Evolutionary conservation across 2,329 filamentous ascomycete species (phyloP).

Genomic region (Talaromyces islandicus): DNA sequence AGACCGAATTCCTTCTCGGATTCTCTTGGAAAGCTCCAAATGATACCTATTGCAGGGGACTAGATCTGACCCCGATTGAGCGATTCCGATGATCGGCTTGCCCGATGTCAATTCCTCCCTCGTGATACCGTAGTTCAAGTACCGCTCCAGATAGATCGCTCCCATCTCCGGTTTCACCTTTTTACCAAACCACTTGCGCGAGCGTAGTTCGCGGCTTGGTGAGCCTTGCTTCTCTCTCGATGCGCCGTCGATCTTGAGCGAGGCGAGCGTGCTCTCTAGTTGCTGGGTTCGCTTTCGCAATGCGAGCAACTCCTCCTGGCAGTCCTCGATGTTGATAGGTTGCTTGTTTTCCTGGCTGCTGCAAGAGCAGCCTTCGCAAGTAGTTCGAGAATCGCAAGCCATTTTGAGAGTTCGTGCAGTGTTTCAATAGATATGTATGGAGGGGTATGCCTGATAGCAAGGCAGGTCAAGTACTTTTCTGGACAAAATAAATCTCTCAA

Average conservation of each 20-base stretch:
- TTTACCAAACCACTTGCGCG: constrained; percentile 41
- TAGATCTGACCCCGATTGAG: constrained; percentile 47
- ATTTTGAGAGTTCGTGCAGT: constrained; percentile 4
- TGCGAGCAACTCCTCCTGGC: constrained; percentile 32
- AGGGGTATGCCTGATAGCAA: background rate
- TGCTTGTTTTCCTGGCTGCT: constrained; percentile 13
- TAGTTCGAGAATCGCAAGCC: constrained; percentile 18
- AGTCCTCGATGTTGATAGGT: constrained; percentile 35
- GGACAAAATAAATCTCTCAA: background rate
- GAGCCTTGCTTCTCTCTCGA: constrained; percentile 7
- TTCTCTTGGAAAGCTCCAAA: constrained; percentile 44
- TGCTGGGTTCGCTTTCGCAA: constrained; percentile 33
- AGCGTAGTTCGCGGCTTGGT: constrained; percentile 30
- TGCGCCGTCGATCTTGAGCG: constrained; percentile 17
- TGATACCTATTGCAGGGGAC: constrained; percentile 48
- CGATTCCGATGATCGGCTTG: constrained; percentile 49
- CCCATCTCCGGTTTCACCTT: constrained; percentile 39
- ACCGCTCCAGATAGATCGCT: constrained; percentile 47
- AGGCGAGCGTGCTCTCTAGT: constrained; percentile 27
- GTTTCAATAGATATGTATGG: background rate
- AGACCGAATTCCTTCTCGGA: constrained; percentile 45
- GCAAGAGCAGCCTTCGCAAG: constrained; percentile 31
- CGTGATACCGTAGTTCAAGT: constrained; percentile 47
- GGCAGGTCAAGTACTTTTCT: background rate
- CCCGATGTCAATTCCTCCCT: constrained; percentile 44